Evolutionary conservation across 805 yeast species (phyloP).

Genomic region (Cyberlindnera sargentensis): DNA sequence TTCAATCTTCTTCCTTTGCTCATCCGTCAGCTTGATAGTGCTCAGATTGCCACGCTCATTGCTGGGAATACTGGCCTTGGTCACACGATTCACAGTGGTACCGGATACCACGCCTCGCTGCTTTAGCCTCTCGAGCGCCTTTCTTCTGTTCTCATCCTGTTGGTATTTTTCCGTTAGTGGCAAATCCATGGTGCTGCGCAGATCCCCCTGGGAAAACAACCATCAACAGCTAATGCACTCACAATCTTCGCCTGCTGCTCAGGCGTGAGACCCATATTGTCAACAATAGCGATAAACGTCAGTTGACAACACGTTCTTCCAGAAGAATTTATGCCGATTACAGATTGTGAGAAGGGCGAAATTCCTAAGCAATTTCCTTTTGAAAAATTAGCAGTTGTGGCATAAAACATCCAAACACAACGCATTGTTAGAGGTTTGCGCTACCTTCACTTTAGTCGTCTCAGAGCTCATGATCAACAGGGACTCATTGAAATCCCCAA

Average conservation of each 20-base stretch:
- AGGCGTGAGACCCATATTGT: slow-evolving; percentile 17
- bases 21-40: slow-evolving; percentile 33
- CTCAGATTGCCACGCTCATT: slow-evolving; percentile 11
- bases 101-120: slow-evolving; percentile 31
- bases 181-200: not conserved
- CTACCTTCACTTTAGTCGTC: no score
- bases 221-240: slow-evolving; percentile 7
- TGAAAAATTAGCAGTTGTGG: no score
- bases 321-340: no score
- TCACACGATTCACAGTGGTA: slow-evolving; percentile 9
- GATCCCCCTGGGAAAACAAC: no score
- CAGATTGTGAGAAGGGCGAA: no score
- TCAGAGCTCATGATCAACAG: no score
- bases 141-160: slow-evolving; percentile 57
- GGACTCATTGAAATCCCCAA: no score
- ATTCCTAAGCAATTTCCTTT: no score
- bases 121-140: slow-evolving; percentile 53
- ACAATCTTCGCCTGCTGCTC: slow-evolving; percentile 29
- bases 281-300: no score
- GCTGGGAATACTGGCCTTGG: slow-evolving; percentile 10
- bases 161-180: not conserved
- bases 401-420: no score
- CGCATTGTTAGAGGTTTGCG: no score
- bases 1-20: slow-evolving; percentile 43
- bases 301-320: no score